Percentiles rank a stretch among this genome's conserved stretches.
Conservation (phyloP, 2,329 filamentous ascomycete species). For the Monosporascus sp. region DNA sequence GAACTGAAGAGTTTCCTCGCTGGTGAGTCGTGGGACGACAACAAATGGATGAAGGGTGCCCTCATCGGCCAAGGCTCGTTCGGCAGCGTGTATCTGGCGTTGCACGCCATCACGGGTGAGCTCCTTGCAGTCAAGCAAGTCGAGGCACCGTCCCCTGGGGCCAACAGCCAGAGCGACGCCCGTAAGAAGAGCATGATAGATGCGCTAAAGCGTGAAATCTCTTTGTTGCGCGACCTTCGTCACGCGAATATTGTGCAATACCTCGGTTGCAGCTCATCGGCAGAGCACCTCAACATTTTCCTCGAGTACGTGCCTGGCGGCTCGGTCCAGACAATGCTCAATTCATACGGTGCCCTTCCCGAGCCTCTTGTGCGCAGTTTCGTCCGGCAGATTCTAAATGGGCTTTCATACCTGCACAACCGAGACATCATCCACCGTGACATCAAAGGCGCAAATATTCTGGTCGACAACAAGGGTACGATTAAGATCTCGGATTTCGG, state of each 20-base stretch:
- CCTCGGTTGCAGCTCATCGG: slow-evolving; percentile 86
- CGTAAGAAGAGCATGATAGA: slow-evolving; percentile 98
- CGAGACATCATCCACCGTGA: slow-evolving; percentile 97
- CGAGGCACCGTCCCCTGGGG: slow-evolving; percentile 74
- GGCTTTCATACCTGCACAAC: slow-evolving; percentile 87
- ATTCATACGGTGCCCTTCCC: slow-evolving; percentile 91
- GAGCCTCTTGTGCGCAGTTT: slow-evolving; percentile 95
- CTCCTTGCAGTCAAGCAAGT: slow-evolving; percentile 98
- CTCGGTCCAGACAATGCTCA: slow-evolving; percentile 96
- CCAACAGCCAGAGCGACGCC: slow-evolving; percentile 74
- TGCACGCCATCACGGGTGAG: slow-evolving; percentile 94
- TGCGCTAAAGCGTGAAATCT: slow-evolving; percentile 93
- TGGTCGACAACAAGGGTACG: slow-evolving; percentile 97
- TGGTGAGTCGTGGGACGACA: slow-evolving; percentile 90
- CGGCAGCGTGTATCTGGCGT: slow-evolving; percentile 87
- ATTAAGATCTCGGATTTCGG: slow-evolving; percentile 99
- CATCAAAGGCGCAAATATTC: slow-evolving; percentile 97
- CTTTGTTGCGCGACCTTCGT: slow-evolving; percentile 84
- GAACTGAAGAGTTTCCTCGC: slow-evolving; percentile 86
- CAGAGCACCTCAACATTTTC: slow-evolving; percentile 97
- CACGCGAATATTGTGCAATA: slow-evolving; percentile 98
- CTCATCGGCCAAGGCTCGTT: slow-evolving; percentile 96
- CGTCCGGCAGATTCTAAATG: slow-evolving; percentile 89
- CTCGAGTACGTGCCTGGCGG: slow-evolving; percentile 97
- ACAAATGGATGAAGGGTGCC: slow-evolving; percentile 99